A percentile compares a stretch with the other conserved stretches of the same genome.
These are phyloP conservation scores for Posidonia australis DNA, from an alignment of 106 monocot genomes.

Conservation along the genomic window DNA sequence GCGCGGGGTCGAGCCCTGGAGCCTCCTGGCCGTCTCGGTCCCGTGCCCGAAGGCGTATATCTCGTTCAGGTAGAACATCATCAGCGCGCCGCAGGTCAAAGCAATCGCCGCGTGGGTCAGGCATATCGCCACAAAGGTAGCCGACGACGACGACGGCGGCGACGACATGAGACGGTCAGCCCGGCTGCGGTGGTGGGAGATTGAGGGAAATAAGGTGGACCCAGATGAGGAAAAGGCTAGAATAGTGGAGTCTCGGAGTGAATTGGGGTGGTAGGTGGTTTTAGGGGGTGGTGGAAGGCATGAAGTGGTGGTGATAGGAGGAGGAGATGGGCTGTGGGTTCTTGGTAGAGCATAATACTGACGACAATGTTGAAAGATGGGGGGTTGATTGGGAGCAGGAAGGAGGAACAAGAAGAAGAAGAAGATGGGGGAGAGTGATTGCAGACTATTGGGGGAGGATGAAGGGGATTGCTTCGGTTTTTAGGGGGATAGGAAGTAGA, in stretches of 20 bases:
- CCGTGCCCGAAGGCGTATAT: conserved; percentile 61
- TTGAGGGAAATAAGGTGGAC: too few species aligned
- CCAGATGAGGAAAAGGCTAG: neutral
- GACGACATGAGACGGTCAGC: neutral
- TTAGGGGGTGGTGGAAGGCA: conserved; percentile 63
- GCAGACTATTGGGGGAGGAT: too few species aligned
- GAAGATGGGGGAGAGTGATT: neutral
- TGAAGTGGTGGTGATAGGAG: conserved; percentile 34
- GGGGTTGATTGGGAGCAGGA: too few species aligned
- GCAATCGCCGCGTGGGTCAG: conserved; percentile 54
- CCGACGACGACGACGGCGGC: conserved; percentile 16
- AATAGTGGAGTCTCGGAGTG: too few species aligned
- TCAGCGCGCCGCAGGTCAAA: conserved; percentile 57
- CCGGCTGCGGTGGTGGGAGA: too few species aligned
- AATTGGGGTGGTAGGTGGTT: conserved; percentile 64
- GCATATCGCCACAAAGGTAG: conserved; percentile 63
- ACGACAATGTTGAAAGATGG: too few species aligned
- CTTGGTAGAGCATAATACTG: neutral
- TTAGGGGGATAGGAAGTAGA: too few species aligned
- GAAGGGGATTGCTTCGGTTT: too few species aligned
- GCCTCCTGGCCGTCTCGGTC: conserved; percentile 50
- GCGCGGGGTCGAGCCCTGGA: conserved; percentile 82
- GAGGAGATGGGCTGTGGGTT: neutral
- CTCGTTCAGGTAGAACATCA: conserved; percentile 84
- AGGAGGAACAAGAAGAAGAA: neutral